Evolutionary conservation across 345 rosid species (phyloP).

Genomic region (Hibiscus mutabilis): DNA sequence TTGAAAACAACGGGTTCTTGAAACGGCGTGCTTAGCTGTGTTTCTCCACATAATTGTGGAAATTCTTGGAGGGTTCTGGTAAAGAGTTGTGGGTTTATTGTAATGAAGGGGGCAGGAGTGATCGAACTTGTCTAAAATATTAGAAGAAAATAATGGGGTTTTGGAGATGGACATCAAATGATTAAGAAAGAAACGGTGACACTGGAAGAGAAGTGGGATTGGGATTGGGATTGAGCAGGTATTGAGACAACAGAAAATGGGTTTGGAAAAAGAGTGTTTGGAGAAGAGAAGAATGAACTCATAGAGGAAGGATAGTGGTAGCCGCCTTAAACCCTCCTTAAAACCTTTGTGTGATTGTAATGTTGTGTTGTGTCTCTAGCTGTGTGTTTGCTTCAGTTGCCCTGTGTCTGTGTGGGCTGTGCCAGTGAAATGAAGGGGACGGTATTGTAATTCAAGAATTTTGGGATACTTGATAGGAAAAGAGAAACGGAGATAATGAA

Average conservation of each 20-base stretch:
- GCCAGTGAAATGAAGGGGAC: neutral
- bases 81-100: constrained; percentile 15
- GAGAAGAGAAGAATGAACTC: neutral
- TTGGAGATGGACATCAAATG: constrained; percentile 57
- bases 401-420: neutral
- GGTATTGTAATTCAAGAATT: neutral
- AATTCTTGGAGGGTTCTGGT: constrained; percentile 15
- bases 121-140: constrained; percentile 23
- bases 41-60: constrained; percentile 73
- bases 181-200: neutral
- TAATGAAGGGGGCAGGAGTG: constrained; percentile 23
- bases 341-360: constrained; percentile 25
- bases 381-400: neutral
- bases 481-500: neutral
- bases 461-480: neutral
- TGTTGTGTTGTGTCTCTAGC: neutral
- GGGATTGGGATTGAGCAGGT: neutral
- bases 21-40: constrained; percentile 46
- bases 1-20: constrained; percentile 18
- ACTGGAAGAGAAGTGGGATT: neutral
- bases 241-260: neutral
- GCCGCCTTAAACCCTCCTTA: constrained; percentile 54
- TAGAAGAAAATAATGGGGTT: constrained; percentile 30
- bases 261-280: neutral
- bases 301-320: neutral